These are phyloP conservation scores for Crepidotus sp. DNA, from an alignment of 1,284 basidiomycete genomes.

Conservation along the genomic window DNA sequence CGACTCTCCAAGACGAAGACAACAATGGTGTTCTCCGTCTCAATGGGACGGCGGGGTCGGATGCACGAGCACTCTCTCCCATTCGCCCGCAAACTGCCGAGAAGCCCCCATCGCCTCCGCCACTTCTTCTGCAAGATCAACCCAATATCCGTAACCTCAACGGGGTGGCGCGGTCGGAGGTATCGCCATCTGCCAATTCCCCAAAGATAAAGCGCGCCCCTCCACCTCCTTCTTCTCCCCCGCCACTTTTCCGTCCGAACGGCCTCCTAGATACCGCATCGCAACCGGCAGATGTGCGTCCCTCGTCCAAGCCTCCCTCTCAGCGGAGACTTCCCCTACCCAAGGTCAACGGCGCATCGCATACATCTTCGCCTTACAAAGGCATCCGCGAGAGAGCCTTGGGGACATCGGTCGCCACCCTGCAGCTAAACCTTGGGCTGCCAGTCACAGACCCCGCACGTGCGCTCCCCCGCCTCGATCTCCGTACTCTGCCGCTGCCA, in stretches of 20 bases:
- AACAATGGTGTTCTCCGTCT: not conserved
- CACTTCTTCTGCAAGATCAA: not conserved
- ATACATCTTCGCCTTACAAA: not conserved
- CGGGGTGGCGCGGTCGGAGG: not conserved
- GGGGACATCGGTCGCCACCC: not conserved
- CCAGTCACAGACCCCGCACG: not conserved
- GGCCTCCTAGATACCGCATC: not conserved
- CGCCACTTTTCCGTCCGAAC: not conserved
- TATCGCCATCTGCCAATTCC: not conserved
- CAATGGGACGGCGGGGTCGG: not conserved
- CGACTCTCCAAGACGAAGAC: not conserved
- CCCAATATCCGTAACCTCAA: not conserved
- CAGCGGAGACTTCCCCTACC: not conserved
- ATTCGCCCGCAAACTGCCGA: not conserved
- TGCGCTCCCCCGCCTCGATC: conserved; percentile 7
- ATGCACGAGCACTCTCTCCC: not conserved
- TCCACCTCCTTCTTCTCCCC: not conserved
- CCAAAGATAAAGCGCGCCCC: not conserved
- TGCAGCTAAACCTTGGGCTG: conserved; percentile 4
- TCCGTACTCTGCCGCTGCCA: not conserved
- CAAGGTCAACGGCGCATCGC: not conserved
- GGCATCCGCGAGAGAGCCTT: not conserved
- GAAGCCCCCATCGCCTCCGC: not conserved
- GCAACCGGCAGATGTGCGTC: not conserved
- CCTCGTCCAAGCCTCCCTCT: not conserved